Conservation (phyloP, 2,329 filamentous ascomycete species). For the Venturia aucupariae region DNA sequence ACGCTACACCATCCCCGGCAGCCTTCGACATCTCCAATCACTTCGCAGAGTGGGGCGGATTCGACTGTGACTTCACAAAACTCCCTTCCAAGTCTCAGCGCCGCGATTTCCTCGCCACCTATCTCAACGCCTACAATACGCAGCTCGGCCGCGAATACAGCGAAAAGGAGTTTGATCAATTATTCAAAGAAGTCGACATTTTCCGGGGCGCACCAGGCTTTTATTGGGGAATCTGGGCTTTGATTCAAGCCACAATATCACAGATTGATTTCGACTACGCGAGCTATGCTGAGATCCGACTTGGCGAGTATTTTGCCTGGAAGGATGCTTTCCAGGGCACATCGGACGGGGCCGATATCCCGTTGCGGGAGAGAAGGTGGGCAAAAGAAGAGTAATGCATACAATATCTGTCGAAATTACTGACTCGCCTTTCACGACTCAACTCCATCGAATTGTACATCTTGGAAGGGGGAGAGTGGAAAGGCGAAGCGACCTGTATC, state of each 20-base stretch:
- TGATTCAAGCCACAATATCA: conserved; percentile 90
- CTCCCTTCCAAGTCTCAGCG: conserved; percentile 72
- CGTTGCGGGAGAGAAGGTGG: conserved; percentile 75
- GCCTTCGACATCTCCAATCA: conserved; percentile 97
- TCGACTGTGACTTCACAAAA: conserved; percentile 82
- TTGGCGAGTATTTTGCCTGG: conserved; percentile 92
- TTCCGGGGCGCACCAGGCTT: conserved; percentile 88
- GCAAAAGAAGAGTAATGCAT: conserved; percentile 41
- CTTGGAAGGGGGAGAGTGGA: not conserved
- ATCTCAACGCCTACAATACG: conserved; percentile 60
- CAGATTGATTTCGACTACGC: conserved; percentile 97
- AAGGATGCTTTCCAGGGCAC: conserved; percentile 52
- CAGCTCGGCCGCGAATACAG: conserved; percentile 26
- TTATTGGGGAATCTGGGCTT: conserved; percentile 85
- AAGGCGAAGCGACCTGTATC: not conserved
- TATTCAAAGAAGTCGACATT: conserved; percentile 73
- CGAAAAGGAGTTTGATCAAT: conserved; percentile 51
- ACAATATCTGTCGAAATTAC: not conserved
- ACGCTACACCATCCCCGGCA: conserved; percentile 85
- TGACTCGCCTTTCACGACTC: not conserved
- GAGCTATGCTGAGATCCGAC: conserved; percentile 72
- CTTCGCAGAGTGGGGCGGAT: conserved; percentile 96
- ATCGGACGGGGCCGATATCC: conserved; percentile 52
- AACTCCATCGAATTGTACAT: not conserved
- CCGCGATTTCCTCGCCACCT: conserved; percentile 72